Evolutionary conservation across 129 eudicot genomes (phyloP).

Genomic region (Flaveria ramosissima): DNA sequence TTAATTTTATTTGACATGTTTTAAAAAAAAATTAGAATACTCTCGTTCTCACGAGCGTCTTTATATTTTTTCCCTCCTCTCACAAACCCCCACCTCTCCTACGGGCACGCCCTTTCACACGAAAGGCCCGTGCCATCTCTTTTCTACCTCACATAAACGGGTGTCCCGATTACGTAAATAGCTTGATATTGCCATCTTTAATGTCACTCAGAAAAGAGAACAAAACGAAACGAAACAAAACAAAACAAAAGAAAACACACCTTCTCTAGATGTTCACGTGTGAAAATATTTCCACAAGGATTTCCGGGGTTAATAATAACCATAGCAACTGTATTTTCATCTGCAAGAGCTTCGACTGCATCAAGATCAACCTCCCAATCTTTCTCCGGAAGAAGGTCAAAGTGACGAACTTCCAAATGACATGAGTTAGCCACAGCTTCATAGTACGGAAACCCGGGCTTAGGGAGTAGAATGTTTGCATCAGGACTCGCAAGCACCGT

Average conservation of each 20-base stretch:
- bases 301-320: conserved; percentile 87
- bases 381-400: conserved; percentile 64
- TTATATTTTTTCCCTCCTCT: too few species aligned
- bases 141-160: too few species aligned
- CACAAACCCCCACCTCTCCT: too few species aligned
- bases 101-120: too few species aligned
- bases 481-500: conserved; percentile 57
- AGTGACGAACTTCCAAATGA: conserved; percentile 62
- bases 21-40: too few species aligned
- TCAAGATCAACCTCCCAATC: conserved; percentile 78
- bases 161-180: too few species aligned
- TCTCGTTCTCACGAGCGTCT: too few species aligned
- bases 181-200: too few species aligned
- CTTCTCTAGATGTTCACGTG: conserved; percentile 65
- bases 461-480: conserved; percentile 81
- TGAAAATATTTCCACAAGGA: conserved; percentile 88
- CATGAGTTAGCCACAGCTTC: conserved; percentile 55
- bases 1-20: too few species aligned
- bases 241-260: conserved; percentile 25
- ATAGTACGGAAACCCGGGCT: conserved; percentile 71
- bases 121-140: too few species aligned
- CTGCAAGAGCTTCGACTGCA: conserved; percentile 71
- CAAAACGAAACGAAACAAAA: too few species aligned
- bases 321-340: conserved; percentile 79
- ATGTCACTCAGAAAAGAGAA: too few species aligned